Evolutionary conservation across 139 green algal genomes (phyloP), one percentile per base, ranked within the genome.

Genomic region (Chlorella vulgaris): DNA sequence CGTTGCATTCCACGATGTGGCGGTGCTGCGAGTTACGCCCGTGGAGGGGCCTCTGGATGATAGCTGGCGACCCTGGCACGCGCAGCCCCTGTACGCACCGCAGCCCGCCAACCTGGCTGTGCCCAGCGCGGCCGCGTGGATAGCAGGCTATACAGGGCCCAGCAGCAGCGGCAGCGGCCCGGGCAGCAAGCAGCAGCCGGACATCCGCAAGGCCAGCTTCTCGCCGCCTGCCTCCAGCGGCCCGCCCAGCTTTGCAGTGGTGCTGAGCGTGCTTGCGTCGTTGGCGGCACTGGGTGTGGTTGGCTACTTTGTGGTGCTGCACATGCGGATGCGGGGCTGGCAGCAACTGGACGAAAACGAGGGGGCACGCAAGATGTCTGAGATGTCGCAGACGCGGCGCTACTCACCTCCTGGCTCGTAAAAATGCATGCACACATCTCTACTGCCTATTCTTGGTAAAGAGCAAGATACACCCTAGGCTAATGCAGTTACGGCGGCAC

Each of bases 1-100:
- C 3, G 39, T 88, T 4, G 36, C 26, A 2, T 42, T 53, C 13
- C 62, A 83, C 74, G 80, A 88, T 29, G 84, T 83, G 53, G 31
- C 74, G 26, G 60, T 58, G n/a, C 58, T 76, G 53, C 36, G 68
- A 26, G 40, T 83, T 39, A 83, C 62, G 22, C 77, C 77, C 7
- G 24, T 76, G 24, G n/a, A 40, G 7, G 58, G 28, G 5, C 55
- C 55, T 0, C 0, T 0, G 3, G 55, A 69, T 29, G 55, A 69
- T 28, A 60, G 55, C 38, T 80, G 74, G 74, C 50, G 74, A 15
- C 74, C 74, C 19, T 80, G 74, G 74, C 55, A 69, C 74, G 55
- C 31, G 7, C 74, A 80, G 58, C 55, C 60, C 29, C 33, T 67
- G 29, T 80, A 61, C 28, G 74, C 55, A 4, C 50, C 55, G 55